Percentiles rank a stretch among this genome's conserved stretches.
Conservation (phyloP, 2,329 filamentous ascomycete species). For the Pleoardoris graminearum region DNA sequence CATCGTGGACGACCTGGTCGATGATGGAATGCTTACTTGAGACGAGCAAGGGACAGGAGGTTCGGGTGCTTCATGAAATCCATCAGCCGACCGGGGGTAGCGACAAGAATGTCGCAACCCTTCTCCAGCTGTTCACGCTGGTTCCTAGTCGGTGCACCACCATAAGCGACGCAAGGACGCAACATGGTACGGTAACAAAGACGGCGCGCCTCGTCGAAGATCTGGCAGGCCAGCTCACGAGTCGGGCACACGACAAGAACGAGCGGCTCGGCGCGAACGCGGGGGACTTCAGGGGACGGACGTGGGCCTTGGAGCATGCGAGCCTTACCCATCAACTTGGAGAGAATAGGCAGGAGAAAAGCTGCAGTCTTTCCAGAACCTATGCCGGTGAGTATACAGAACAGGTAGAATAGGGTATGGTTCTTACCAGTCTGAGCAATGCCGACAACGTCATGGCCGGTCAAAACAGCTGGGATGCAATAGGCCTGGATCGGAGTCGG, state of each 20-base stretch:
- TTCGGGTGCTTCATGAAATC: slow-evolving; percentile 78
- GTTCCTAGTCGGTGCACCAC: slow-evolving; percentile 71
- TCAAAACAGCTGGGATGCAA: slow-evolving; percentile 76
- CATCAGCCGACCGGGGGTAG: slow-evolving; percentile 80
- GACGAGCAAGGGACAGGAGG: slow-evolving; percentile 70
- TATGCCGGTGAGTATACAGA: slow-evolving; percentile 44
- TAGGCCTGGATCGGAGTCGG: slow-evolving; percentile 91
- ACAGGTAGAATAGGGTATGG: neutral
- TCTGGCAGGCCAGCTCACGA: slow-evolving; percentile 88
- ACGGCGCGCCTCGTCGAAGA: slow-evolving; percentile 91
- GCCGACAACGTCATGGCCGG: slow-evolving; percentile 80
- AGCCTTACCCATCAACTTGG: slow-evolving; percentile 92
- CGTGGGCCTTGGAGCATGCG: slow-evolving; percentile 82
- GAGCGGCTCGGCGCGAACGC: slow-evolving; percentile 78
- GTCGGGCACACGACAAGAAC: slow-evolving; percentile 85
- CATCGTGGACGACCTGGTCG: neutral
- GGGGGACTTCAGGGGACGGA: slow-evolving; percentile 64
- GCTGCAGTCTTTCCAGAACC: slow-evolving; percentile 96
- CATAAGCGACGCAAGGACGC: slow-evolving; percentile 86
- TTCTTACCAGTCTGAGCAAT: slow-evolving; percentile 89
- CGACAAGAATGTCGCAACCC: slow-evolving; percentile 89
- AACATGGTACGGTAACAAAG: slow-evolving; percentile 95
- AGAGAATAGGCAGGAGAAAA: slow-evolving; percentile 85
- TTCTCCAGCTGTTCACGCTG: slow-evolving; percentile 74
- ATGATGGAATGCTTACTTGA: slow-evolving; percentile 63